Conservation (phyloP, 768 basidiomycete species). For the Serendipita sp. region DNA sequence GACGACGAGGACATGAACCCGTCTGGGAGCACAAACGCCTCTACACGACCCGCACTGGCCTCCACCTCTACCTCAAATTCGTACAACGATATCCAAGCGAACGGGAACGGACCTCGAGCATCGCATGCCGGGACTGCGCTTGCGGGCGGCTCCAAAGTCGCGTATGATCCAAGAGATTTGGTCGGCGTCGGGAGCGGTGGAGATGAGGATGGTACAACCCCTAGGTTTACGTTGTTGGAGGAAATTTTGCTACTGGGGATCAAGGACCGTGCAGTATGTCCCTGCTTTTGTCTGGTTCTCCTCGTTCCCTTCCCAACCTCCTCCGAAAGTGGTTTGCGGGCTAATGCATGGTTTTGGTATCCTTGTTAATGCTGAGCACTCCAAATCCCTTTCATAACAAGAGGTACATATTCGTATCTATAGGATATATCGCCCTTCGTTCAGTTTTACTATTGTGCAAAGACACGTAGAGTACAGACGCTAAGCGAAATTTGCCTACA, state of each 20-base stretch:
- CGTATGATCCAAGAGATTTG: conserved; percentile 85
- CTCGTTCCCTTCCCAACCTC: not conserved
- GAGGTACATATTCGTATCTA: conserved; percentile 6
- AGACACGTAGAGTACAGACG: not conserved
- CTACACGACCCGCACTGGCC: not conserved
- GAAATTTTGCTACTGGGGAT: conserved; percentile 86
- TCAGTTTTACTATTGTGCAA: not conserved
- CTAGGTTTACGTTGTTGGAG: conserved; percentile 87
- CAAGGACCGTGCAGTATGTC: conserved; percentile 84
- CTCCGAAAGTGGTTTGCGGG: not conserved
- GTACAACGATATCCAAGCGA: not conserved
- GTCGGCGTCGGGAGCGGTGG: conserved; percentile 34
- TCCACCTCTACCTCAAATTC: conserved; percentile 5
- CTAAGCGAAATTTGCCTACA: conserved; percentile 17
- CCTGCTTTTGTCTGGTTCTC: not conserved
- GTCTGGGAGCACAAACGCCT: not conserved
- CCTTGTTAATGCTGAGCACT: too few relatives aligned
- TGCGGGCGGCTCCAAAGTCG: conserved; percentile 74
- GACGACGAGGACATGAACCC: not conserved
- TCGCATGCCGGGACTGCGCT: conserved; percentile 66
- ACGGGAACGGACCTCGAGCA: not conserved
- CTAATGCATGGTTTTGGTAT: too few relatives aligned
- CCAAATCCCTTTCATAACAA: too few relatives aligned
- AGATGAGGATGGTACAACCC: conserved; percentile 54
- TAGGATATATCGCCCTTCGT: conserved; percentile 8